Evolutionary conservation across 2,329 filamentous ascomycete species (phyloP), one percentile per base, ranked within the genome.

Genomic region (Clonostachys rosea): DNA sequence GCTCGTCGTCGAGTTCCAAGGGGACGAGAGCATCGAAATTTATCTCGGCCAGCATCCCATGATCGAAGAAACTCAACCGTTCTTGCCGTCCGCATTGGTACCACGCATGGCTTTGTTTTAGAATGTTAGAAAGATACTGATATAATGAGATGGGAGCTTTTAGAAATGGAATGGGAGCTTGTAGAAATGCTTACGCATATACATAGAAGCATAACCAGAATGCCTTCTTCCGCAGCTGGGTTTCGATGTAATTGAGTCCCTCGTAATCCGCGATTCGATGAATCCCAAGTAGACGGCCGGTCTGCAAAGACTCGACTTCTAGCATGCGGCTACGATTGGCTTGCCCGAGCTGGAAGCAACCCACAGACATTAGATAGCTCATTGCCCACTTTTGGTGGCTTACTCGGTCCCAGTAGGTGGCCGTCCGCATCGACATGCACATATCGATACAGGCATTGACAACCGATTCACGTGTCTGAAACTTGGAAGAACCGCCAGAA

Each of bases 141-240:
- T 13, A 50, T 20, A 5, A 6, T 18, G 2, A 30, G 53, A 40
- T 34, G 13, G 13, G 24, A 30, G 24, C 24, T 30, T 30, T n/a
- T n/a, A n/a, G n/a, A n/a, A n/a, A n/a, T n/a, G n/a, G n/a, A n/a
- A n/a, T n/a, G n/a, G n/a, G n/a, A n/a, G n/a, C n/a, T n/a, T n/a
- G n/a, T n/a, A n/a, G n/a, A 30, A 30, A 30, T 30, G 16, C 42
- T 43, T 17, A 58, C 55, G 52, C 51, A 34, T 59, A 65, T 1
- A 51, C 52, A 39, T 67, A 66, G 14, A 66, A 65, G 9, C 61
- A 55, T 12, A 67, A 47, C 61, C 63, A 68, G 39, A 67, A 67
- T 0, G 57, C 64, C 47, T 65, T 68, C 44, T 67, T 66, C 11
- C 65, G 52, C 4, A 67, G 50, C 40, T 67, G 65, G 0, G 56